Percentiles rank a stretch among this genome's conserved stretches.
phyloP scores from a whole-genome alignment of 2,329 filamentous ascomycete genomes.

The Microdochium nivale region DNA sequence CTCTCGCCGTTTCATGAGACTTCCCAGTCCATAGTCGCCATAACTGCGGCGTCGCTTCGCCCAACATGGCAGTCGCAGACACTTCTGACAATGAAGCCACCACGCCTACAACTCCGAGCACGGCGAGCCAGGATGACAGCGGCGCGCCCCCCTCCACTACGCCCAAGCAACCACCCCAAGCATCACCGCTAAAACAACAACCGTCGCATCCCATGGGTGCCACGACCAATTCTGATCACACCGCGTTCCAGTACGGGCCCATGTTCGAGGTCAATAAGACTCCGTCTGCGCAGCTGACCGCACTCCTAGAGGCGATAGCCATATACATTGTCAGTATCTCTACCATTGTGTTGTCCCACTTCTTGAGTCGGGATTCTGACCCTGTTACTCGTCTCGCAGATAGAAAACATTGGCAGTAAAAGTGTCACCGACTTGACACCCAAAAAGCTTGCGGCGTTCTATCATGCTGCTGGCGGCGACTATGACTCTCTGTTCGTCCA shows the following conservation, averaged over 20 bases:
- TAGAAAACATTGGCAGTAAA: slow-evolving; percentile 48
- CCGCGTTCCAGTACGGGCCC: slow-evolving; percentile 50
- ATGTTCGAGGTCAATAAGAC: slow-evolving; percentile 61
- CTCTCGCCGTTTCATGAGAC: neutral
- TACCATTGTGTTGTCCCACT: neutral
- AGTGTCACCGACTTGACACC: slow-evolving; percentile 48
- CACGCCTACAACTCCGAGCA: neutral
- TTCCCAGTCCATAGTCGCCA: neutral
- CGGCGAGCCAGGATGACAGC: neutral
- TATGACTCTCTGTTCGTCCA: slow-evolving; percentile 74
- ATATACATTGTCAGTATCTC: slow-evolving; percentile 58
- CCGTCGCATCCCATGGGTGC: neutral
- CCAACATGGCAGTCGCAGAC: neutral
- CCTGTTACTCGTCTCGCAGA: slow-evolving; percentile 30
- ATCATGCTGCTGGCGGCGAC: slow-evolving; percentile 64
- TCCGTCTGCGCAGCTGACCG: slow-evolving; percentile 57
- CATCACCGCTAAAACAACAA: neutral
- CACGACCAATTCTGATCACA: slow-evolving; percentile 10
- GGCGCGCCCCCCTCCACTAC: neutral
- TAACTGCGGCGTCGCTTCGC: neutral
- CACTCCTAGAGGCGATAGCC: slow-evolving; percentile 60
- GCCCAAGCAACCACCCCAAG: neutral
- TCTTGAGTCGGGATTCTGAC: slow-evolving; percentile 1
- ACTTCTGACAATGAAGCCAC: neutral
- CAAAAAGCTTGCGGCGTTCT: slow-evolving; percentile 67